Evolutionary conservation across 352 stramenopile genomes (phyloP).

Genomic region (Phytophthora litchii): DNA sequence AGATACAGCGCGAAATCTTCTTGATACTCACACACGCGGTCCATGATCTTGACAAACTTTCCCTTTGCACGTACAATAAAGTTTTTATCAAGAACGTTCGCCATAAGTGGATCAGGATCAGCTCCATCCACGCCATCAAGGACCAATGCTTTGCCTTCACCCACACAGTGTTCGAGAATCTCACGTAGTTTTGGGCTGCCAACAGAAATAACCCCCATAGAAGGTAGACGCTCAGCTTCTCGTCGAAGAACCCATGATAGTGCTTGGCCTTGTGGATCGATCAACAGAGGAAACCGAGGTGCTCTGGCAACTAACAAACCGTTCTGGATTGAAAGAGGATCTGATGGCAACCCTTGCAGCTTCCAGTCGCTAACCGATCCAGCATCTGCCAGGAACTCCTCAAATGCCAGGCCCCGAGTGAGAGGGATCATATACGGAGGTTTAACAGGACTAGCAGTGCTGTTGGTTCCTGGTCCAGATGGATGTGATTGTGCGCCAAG

Average conservation of each 20-base stretch:
- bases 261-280: conserved; percentile 92
- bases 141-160: conserved; percentile 86
- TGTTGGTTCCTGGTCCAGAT: conserved; percentile 8
- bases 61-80: conserved; percentile 63
- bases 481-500: conserved; percentile 43
- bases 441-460: conserved; percentile 12
- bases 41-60: conserved; percentile 73
- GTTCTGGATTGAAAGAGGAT: conserved; percentile 92
- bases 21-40: conserved; percentile 70
- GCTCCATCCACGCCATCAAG: conserved; percentile 73
- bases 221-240: conserved; percentile 67
- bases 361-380: conserved; percentile 90
- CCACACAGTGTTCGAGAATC: conserved; percentile 87
- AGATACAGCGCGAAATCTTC: conserved; percentile 75
- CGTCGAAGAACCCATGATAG: conserved; percentile 83
- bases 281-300: conserved; percentile 83
- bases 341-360: conserved; percentile 84
- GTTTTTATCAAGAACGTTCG: conserved; percentile 72
- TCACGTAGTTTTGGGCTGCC: conserved; percentile 77
- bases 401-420: conserved; percentile 63
- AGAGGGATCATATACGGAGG: conserved; percentile 57
- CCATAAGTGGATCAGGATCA: conserved; percentile 63
- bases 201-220: conserved; percentile 67
- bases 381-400: conserved; percentile 78
- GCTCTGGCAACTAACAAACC: conserved; percentile 86